Evolutionary conservation across 306 rosid species (phyloP), one percentile per base, ranked within the genome.

Genomic region (Pyrus betulifolia): DNA sequence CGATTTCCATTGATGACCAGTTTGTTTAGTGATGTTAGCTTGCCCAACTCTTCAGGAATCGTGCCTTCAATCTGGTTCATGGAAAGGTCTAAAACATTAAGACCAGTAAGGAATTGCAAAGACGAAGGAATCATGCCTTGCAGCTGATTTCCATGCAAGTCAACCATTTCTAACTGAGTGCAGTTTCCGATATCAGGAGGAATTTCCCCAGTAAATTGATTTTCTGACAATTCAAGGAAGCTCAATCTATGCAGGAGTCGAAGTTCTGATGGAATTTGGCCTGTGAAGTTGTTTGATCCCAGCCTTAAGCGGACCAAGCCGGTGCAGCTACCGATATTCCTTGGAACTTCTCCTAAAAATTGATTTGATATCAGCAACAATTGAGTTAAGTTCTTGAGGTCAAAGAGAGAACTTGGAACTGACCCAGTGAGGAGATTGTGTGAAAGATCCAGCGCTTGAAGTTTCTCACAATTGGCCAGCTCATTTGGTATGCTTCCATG

Each of bases 401-500:
- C 88, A 74, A 94, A 94, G 33, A 94, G 87, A 44, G 93, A 80
- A 42, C 72, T 83, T 14, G 98, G 98, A 78, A 94, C 76, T 3
- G 88, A 80, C 40, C 97, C 97, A 1, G 88, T 83, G 77, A 94
- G 91, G 77, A 79, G 80, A 74, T 94, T 94, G 80, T 91, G 91
- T 0, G 98, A 94, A 70, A 94, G 98, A 81, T 94, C 98, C 80
- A 94, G 66, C 28, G 98, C 97, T 76, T 91, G 88, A 80, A 94
- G 97, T 83, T 91, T 90, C 82, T 91, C 78, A 72, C 98, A 94
- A 81, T 83, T 80, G 67, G 90, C 86, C 38, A 94, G 81, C 79
- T 91, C 96, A 27, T 81, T 35, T 19, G 98, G 97, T 82, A 94
- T 86, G 71, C 86, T 90, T 84, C 97, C 98, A 31, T 74, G 31